Evolutionary conservation across 2,329 filamentous ascomycete genomes (phyloP), one percentile per base, ranked within the genome.

Genomic region (Scorias spongiosa): DNA sequence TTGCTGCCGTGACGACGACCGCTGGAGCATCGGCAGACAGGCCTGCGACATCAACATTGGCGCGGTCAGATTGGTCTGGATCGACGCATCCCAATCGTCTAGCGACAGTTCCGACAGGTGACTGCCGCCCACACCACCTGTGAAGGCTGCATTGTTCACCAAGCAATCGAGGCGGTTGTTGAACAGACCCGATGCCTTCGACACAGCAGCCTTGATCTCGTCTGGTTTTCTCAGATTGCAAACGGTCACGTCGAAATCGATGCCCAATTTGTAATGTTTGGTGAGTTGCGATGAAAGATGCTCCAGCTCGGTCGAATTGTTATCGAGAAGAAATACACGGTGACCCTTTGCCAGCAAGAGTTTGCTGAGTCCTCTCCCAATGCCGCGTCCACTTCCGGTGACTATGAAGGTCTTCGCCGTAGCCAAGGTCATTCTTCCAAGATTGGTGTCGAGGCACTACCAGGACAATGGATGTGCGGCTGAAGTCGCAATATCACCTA

Each of bases 81-180:
- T 44, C 20, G 58, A 56, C 5, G 52, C 50, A 15, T 60, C 58
- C 63, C 64, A 67, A 32, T 62, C 56, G 39, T 64, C 63, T 15
- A 65, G 46, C n/a, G 54, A 52, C 43, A 64, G 52, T 28, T 59
- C 54, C 11, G 52, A 46, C n/a, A 62, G 48, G 34, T 52, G 46
- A 2, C 52, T 42, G 10, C 51, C 55, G 26, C 61, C 58, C 0
- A 65, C 60, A 42, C 54, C 59, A 11, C 53, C 51, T 1, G 62
- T 65, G 50, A 63, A 57, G 2, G 63, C 64, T 8, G 65, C 65
- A 44, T 68, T 67, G 51, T 68, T 66, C 44, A 67, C 54, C 10
- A 68, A 55, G 29, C 61, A 62, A 45, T 67, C 64, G 2, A 67
- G 51, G n/a, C 55, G 49, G 42, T 57, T 57, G 6, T 46, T 43